Evolutionary conservation across 805 yeast species (phyloP), one percentile per base, ranked within the genome.

Genomic region (Candida silvatica): DNA sequence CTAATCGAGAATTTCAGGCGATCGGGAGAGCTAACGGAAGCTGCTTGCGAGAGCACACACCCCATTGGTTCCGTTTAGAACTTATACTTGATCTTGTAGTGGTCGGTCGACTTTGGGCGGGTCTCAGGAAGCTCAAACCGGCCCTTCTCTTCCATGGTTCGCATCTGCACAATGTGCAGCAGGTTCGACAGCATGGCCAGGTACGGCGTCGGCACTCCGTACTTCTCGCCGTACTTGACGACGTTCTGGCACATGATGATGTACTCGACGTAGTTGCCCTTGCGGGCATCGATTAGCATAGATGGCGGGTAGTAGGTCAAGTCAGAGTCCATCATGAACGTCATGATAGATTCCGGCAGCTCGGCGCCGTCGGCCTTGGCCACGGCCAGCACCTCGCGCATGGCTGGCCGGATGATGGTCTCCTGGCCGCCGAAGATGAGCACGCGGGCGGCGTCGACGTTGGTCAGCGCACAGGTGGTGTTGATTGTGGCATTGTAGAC

Each of bases 401-500:
- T 67, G 4, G 71, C 69, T 3, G 70, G 71, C 35, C 49, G 46
- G 17, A 45, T 49, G 11, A 53, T 33, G 2, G 51, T 27, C 15
- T 54, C 54, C 20, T 42, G 40, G 30, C 56, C 58, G 17, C 56
- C 56, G 37, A 49, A 56, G 1, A 46, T 6, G 22, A 48, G 56
- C 12, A 60, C 35, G 25, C 64, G 52, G 19, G 69, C 69, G 24
- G 56, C 58, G 34, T 66, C 70, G 29, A 59, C 55, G 26, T 56
- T 49, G 17, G 68, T 63, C 36, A 66, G 48, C 3, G 69, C 62
- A 43, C 71, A 58, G 6, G 67, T 51, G 3, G 74, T 56, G 48
- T 69, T 69, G 35, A 66, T 55, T 2, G 70, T 55, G 26, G 69
- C 69, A 39, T 69, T 69, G 50, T 68, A 69, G 18, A 69, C 54